Evolutionary conservation across 2,329 filamentous ascomycete species (phyloP).

Genomic region (Beauveria sp.): DNA sequence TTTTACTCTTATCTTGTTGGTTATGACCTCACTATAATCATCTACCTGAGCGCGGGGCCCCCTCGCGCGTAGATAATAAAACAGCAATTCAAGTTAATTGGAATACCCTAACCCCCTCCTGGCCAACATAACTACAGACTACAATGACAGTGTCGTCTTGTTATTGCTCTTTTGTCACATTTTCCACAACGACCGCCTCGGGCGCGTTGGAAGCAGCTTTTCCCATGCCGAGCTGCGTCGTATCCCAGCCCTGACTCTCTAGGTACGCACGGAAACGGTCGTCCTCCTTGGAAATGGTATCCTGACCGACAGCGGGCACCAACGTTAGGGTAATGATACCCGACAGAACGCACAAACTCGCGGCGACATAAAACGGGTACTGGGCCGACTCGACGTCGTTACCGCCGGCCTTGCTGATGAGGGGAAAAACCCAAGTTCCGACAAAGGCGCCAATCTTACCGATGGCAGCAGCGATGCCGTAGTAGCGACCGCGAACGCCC

Average conservation of each 20-base stretch:
- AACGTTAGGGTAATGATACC: conserved; percentile 41
- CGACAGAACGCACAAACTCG: conserved; percentile 64
- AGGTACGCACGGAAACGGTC: conserved; percentile 68
- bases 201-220: conserved; percentile 16
- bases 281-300: conserved; percentile 78
- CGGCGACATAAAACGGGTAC: conserved; percentile 82
- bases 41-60: too few species aligned
- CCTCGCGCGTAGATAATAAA: too few species aligned
- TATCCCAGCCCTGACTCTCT: conserved; percentile 68
- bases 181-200: neutral
- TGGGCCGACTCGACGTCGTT: conserved; percentile 56
- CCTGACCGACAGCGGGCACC: conserved; percentile 73
- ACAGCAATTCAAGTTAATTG: too few species aligned
- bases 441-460: conserved; percentile 81
- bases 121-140: neutral
- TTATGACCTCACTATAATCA: too few species aligned
- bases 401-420: conserved; percentile 57
- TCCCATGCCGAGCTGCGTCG: conserved; percentile 41
- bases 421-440: conserved; percentile 73
- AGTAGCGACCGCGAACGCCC: conserved; percentile 72
- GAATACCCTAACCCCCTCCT: too few species aligned
- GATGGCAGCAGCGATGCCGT: conserved; percentile 62
- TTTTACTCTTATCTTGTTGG: too few species aligned
- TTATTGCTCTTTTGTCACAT: neutral
- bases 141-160: neutral